Base-by-base conservation (phyloP, 768 basidiomycete genomes). In the Lentinula raphanica region DNA sequence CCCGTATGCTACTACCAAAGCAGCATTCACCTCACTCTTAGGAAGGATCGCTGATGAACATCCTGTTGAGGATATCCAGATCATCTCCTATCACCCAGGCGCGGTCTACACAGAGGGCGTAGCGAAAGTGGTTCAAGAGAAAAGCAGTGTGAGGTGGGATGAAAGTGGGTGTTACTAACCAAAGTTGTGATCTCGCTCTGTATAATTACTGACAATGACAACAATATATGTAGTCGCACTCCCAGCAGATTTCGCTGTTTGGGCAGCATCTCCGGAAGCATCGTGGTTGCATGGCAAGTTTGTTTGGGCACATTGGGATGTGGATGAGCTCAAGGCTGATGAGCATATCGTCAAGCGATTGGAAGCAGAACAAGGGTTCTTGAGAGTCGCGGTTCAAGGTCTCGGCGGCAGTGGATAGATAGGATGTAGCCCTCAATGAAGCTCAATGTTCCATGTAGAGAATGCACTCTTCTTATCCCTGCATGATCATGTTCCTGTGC, bases 391-490 rank as follows among this genome's bases (percentile, higher is more conserved):
- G n/a, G n/a, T n/a, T n/a, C n/a, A n/a, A n/a, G n/a, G 54, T 79
- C 39, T 76, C 76, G 72, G 67, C 83, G 9, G 93, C 92, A 7
- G 76, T 94, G 27, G 72, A 78, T 9, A 94, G 92, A 92, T 94
- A 93, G 27, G 32, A 42, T 46, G 35, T 50, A 58, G 36, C 53
- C 42, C 27, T 29, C 54, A 36, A 7, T 57, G 35, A 7, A 56
- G 54, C 58, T 48, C 57, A 36, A 53, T 59, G 48, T 58, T n/a
- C n/a, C n/a, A n/a, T n/a, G 23, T 61, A 94, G 92, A 19, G 91
- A 94, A 76, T 94, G 93, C 93, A 81, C 90, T 27, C 64, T 94
- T 27, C 80, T 94, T 19, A 65, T 94, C 17, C 93, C 93, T 27
- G 81, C 93, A 5, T 94, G 29, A 15, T 50, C n/a, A n/a, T n/a